Percentiles rank a stretch among this genome's conserved stretches.
phyloP scores from a whole-genome alignment of 1,139 yeast genomes.

The Maudiozyma humilis region DNA sequence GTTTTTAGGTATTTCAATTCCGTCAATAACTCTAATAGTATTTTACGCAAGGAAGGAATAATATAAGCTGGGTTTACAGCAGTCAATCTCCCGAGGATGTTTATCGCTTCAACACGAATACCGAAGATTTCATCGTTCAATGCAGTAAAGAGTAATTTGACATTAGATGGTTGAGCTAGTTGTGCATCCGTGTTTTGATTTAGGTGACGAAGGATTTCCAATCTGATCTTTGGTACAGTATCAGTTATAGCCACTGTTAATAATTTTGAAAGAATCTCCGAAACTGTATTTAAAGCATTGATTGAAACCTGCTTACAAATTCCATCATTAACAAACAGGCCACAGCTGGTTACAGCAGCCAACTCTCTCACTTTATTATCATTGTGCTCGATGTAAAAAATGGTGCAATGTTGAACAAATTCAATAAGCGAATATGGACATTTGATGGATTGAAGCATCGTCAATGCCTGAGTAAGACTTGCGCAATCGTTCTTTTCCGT shows the following conservation, averaged over 20 bases:
- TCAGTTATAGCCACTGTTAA: slow-evolving; percentile 84
- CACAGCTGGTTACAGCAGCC: slow-evolving; percentile 80
- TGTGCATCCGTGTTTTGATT: slow-evolving; percentile 83
- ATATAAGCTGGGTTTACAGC: slow-evolving; percentile 91
- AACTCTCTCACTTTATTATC: slow-evolving; percentile 72
- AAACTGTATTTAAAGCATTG: slow-evolving; percentile 75
- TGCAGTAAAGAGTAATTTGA: slow-evolving; percentile 75
- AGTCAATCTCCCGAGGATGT: slow-evolving; percentile 76
- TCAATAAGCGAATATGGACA: slow-evolving; percentile 77
- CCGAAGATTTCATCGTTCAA: slow-evolving; percentile 84
- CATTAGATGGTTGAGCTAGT: slow-evolving; percentile 87
- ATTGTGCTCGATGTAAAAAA: slow-evolving; percentile 73
- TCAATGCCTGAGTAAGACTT: slow-evolving; percentile 33
- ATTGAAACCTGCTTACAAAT: slow-evolving; percentile 80
- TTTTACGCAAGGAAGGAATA: slow-evolving; percentile 83
- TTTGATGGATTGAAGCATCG: slow-evolving; percentile 65
- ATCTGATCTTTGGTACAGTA: slow-evolving; percentile 71
- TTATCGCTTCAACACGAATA: slow-evolving; percentile 73
- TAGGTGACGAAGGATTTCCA: slow-evolving; percentile 66
- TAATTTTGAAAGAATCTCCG: slow-evolving; percentile 75
- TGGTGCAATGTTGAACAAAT: slow-evolving; percentile 75
- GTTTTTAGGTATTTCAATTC: slow-evolving; percentile 73
- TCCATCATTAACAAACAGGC: slow-evolving; percentile 69
- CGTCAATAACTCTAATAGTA: slow-evolving; percentile 79
- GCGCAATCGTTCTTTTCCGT: slow-evolving; percentile 28